Base-by-base conservation (phyloP, 306 rosid species). In the Cucumis sativus region DNA sequence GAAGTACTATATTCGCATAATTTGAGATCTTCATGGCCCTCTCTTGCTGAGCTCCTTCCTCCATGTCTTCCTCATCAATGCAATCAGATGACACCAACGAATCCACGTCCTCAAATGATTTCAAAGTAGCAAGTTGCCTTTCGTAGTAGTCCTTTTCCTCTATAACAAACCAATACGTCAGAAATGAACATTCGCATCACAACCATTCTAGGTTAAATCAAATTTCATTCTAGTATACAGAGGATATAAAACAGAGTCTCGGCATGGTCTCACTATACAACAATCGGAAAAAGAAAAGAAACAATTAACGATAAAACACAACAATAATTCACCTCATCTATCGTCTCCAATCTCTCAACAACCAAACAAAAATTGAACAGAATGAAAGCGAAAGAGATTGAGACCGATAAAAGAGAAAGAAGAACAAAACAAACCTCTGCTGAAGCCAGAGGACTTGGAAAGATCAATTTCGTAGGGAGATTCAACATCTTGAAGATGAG, bases 1-100 rank as follows among this genome's bases (percentile, higher is more conserved):
- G 83, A 77, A 87, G 91, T 59, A 78, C 10, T 28, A 85, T 1
- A 60, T 87, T 87, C 55, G 88, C 88, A 55, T 74, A 83, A 40
- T 87, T 87, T 63, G 91, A 87, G 39, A 87, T 85, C 78, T 5
- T 82, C 91, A 87, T 87, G 37, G 88, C 88, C 80, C 80, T 81
- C 75, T 85, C 91, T 10, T 87, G 88, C 13, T 80, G 87, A 63
- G 61, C 68, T 35, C 65, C 84, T 71, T 87, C 88, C 21, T 58
- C 56, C 16, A 10, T 2, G 73, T 81, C 76, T 21, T 58, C 88
- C 76, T 77, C 82, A 11, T 79, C 80, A 18, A 79, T 17, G 71
- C 52, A 0, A 15, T 79, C 83, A 12, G 84, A 13, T 39, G 74
- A 10, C 60, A 41, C 76, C 41, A 69, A 13, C 0, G 76, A n/a